Evolutionary conservation across 306 rosid genomes (phyloP).

Genomic region (Quillaja saponaria): DNA sequence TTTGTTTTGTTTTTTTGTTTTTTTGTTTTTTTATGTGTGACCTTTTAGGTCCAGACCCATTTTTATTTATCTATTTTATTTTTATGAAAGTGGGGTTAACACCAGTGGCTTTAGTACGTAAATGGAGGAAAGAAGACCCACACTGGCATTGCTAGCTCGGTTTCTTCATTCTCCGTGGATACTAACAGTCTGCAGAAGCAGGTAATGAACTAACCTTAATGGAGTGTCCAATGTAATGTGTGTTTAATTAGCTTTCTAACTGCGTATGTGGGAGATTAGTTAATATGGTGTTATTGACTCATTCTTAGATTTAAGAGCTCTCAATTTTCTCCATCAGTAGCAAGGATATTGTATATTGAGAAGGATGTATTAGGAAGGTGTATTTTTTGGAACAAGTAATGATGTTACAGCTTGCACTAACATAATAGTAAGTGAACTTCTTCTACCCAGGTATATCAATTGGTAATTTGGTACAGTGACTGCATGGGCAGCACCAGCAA

Average conservation of each 20-base stretch:
- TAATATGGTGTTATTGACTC: conserved; percentile 16
- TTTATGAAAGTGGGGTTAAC: background rate
- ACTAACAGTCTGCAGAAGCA: conserved; percentile 67
- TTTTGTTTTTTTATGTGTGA: background rate
- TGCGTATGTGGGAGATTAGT: conserved; percentile 11
- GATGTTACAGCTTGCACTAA: background rate
- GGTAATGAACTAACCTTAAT: conserved; percentile 37
- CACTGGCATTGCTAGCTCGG: conserved; percentile 30
- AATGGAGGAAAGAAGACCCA: background rate
- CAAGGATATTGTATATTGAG: conserved; percentile 78
- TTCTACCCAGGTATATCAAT: conserved; percentile 62
- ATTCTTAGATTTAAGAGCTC: conserved; percentile 78
- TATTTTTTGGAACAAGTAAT: conserved; percentile 12
- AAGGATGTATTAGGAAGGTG: conserved; percentile 94
- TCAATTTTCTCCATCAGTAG: conserved; percentile 85
- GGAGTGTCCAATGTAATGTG: background rate
- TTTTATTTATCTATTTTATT: no score
- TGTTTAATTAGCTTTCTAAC: background rate
- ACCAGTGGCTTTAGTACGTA: conserved; percentile 6
- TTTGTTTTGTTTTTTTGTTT: background rate
- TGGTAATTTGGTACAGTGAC: conserved; percentile 85
- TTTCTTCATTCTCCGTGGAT: conserved; percentile 60
- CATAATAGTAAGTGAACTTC: conserved; percentile 6
- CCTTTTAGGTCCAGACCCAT: no score
- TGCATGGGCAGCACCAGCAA: conserved; percentile 96